phyloP scores from a whole-genome alignment of 495 filamentous ascomycete species.

The Lasiosphaeriaceae sp. region DNA sequence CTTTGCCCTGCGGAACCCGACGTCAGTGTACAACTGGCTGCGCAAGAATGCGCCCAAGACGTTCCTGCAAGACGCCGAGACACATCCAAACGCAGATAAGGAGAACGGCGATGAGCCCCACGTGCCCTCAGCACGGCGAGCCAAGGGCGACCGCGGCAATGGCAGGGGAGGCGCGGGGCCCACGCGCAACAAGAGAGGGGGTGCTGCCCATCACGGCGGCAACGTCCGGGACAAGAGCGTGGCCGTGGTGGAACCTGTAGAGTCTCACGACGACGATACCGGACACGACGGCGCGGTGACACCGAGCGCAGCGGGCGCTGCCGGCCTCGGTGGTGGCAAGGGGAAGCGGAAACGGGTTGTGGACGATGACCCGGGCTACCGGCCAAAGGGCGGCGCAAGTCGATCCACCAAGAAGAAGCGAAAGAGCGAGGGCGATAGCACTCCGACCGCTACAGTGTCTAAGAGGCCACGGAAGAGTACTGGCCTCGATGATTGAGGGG shows the following conservation, averaged over 20 bases:
- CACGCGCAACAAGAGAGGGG: constrained; percentile 24
- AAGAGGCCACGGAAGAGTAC: constrained; percentile 30
- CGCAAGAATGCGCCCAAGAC: constrained; percentile 76
- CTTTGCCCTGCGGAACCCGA: constrained; percentile 67
- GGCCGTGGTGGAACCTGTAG: constrained; percentile 30
- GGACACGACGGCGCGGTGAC: constrained; percentile 30
- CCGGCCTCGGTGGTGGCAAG: constrained; percentile 11
- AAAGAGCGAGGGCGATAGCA: constrained; percentile 40
- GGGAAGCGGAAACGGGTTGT: constrained; percentile 50
- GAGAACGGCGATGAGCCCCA: constrained; percentile 52
- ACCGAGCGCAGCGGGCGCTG: constrained; percentile 40
- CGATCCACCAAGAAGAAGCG: constrained; percentile 63
- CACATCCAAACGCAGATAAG: constrained; percentile 39
- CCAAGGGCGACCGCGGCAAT: constrained; percentile 17
- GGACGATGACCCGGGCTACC: constrained; percentile 66
- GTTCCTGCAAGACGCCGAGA: constrained; percentile 77
- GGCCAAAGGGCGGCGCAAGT: constrained; percentile 60
- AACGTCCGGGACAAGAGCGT: background rate
- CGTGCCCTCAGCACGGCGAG: constrained; percentile 19
- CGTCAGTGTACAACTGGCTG: constrained; percentile 88
- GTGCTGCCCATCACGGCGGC: constrained; percentile 6
- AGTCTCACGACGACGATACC: constrained; percentile 25
- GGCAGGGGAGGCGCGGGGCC: constrained; percentile 6
- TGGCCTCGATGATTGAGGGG: constrained; percentile 2
- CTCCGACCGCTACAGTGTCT: constrained; percentile 18